Conservation (phyloP, 805 yeast genomes). For the Yarrowia sp. region DNA sequence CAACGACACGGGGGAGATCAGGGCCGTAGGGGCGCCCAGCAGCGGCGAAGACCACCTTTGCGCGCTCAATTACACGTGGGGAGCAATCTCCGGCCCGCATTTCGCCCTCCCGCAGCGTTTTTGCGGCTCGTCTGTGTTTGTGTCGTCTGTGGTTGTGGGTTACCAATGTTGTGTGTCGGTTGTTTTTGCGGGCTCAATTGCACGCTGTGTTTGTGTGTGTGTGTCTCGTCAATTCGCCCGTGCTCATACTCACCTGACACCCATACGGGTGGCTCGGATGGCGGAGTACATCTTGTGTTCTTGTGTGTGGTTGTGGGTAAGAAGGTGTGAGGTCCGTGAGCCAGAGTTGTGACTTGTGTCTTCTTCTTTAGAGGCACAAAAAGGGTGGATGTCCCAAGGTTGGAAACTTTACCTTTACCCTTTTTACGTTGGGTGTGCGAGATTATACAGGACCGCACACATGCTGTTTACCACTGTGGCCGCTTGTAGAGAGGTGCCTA, state of each 20-base stretch:
- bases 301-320: background rate
- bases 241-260: constrained; percentile 33
- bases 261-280: constrained; percentile 38
- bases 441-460: constrained; percentile 6
- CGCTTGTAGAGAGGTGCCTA: no score
- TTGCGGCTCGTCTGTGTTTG: background rate
- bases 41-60: no score
- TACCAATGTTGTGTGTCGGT: no score
- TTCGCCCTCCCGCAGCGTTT: no score
- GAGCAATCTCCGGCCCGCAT: background rate
- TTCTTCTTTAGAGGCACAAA: background rate
- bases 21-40: background rate
- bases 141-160: background rate
- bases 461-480: background rate
- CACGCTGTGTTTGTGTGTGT: background rate
- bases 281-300: constrained; percentile 35
- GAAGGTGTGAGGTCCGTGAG: constrained; percentile 1
- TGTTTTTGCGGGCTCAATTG: no score
- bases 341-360: background rate
- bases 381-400: constrained; percentile 1
- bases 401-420: constrained; percentile 12
- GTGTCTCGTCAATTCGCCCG: background rate
- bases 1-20: constrained; percentile 15
- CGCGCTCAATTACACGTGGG: constrained; percentile 2
- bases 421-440: constrained; percentile 29